Evolutionary conservation across 2,329 filamentous ascomycete genomes (phyloP), one percentile per base, ranked within the genome.

Genomic region (Lomentospora prolificans): DNA sequence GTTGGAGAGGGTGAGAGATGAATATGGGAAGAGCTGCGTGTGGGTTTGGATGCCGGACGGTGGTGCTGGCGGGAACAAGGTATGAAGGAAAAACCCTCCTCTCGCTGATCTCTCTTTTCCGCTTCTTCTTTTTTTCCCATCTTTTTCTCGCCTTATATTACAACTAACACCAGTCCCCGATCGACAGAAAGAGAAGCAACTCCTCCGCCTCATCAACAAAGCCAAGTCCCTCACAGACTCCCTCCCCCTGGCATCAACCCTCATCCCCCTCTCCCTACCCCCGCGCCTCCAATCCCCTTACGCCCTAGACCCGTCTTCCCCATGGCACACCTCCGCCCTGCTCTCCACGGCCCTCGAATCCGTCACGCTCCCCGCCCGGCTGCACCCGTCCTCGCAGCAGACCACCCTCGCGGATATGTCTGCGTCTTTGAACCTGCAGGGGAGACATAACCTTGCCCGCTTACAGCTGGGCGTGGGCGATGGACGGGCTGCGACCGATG

Each of bases 1-100:
- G 65, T 68, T 90, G 25, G 86, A 97, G 66, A 78, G 84, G 28
- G 70, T 99, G 57, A 76, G 89, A 59, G 94, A 99, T 66, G 94
- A 99, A 67, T 92, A 91, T 67, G 89, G 90, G 28, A 97, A 96
- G 72, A 81, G 84, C 31, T 83, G 83, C 53, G 81, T 96, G 30
- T 95, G 90, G 87, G 80, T 90, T 10, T 97, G 91, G 86, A 91
- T 87, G 0, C 67, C 90, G 22, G 87, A 95, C 67, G 84, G 55
- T 51, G 19, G 44, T 50, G 14, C 48, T 33, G 17, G 17, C 46
- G 31, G 50, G 24, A 24, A 33, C n/a, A n/a, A n/a, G n/a, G n/a
- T n/a, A n/a, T n/a, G n/a, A n/a, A n/a, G n/a, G n/a, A n/a, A n/a
- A n/a, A n/a, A n/a, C n/a, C n/a, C n/a, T n/a, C n/a, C n/a, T n/a